A percentile compares a stretch with the other conserved stretches of the same genome.
Conservation (phyloP, 2,329 filamentous ascomycete species). For the Trichoderma aggressivum region DNA sequence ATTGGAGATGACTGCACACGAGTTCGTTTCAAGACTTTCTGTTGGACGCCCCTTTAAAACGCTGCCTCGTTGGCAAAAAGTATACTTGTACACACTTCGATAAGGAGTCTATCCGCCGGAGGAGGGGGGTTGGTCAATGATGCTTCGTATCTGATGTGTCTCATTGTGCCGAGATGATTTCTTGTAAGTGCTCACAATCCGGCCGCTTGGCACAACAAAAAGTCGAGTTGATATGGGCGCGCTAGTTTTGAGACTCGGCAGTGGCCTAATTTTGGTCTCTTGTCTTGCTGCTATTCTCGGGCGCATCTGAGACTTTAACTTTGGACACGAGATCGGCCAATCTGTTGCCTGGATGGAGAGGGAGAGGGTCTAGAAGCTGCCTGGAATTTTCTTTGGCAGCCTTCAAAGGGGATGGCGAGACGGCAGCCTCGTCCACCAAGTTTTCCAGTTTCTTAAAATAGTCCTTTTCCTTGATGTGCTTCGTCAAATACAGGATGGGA, state of each 20-base stretch:
- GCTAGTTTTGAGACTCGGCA: not conserved
- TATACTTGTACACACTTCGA: not conserved
- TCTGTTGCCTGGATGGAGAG: constrained; percentile 13
- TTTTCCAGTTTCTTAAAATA: constrained; percentile 38
- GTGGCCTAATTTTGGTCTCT: not conserved
- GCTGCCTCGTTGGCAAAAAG: not conserved
- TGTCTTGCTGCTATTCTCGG: constrained; percentile 12
- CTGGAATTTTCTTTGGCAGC: constrained; percentile 20
- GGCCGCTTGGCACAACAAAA: not conserved
- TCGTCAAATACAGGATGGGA: constrained; percentile 48
- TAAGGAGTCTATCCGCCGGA: not conserved
- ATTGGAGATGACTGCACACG: constrained; percentile 6
- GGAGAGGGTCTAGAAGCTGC: constrained; percentile 15
- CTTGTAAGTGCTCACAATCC: not conserved
- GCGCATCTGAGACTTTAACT: constrained; percentile 17
- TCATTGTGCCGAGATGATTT: not conserved
- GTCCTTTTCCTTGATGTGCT: constrained; percentile 45
- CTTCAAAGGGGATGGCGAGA: constrained; percentile 18
- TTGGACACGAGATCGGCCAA: constrained; percentile 21
- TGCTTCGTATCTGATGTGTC: not conserved
- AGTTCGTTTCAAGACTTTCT: not conserved
- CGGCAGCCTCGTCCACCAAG: constrained; percentile 33
- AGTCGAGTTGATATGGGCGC: not conserved
- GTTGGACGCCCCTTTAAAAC: not conserved
- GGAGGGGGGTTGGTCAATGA: not conserved